Conservation (phyloP, 305 asterid genomes). For the Solanum hybrid region DNA sequence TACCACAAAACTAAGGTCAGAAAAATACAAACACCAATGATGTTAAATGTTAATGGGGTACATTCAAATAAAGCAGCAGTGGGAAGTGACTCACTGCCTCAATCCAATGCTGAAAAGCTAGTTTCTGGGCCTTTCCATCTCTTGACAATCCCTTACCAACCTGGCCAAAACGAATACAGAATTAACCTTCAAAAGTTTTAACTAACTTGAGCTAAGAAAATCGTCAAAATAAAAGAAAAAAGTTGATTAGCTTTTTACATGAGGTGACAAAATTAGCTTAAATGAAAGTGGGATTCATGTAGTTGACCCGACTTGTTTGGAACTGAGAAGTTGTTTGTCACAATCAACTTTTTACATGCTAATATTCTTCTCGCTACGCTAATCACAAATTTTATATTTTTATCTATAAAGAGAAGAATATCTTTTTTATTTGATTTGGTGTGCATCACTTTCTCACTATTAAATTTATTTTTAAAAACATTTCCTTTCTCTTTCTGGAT, state of each 20-base stretch:
- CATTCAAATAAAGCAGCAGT: neutral
- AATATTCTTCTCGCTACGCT: neutral
- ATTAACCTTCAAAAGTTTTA: neutral
- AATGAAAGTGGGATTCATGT: neutral
- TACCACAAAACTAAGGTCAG: neutral
- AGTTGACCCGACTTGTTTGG: neutral
- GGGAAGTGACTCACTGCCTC: constrained; percentile 57
- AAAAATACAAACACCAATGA: neutral
- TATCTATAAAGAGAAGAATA: neutral
- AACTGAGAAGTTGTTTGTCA: neutral
- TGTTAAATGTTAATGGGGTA: neutral
- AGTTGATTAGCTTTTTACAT: neutral
- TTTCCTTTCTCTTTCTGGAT: neutral
- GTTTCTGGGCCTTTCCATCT: constrained; percentile 69
- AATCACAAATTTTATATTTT: neutral
- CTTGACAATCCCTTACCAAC: constrained; percentile 80
- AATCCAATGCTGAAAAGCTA: constrained; percentile 93
- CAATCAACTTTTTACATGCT: neutral
- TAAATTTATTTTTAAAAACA: neutral
- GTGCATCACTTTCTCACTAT: neutral
- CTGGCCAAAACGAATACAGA: constrained; percentile 18
- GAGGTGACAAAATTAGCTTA: neutral
- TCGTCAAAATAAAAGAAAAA: neutral
- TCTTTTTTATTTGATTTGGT: neutral
- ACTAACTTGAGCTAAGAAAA: neutral